Conservation (phyloP, 106 monocot species). For the Ottelia alismoides region DNA sequence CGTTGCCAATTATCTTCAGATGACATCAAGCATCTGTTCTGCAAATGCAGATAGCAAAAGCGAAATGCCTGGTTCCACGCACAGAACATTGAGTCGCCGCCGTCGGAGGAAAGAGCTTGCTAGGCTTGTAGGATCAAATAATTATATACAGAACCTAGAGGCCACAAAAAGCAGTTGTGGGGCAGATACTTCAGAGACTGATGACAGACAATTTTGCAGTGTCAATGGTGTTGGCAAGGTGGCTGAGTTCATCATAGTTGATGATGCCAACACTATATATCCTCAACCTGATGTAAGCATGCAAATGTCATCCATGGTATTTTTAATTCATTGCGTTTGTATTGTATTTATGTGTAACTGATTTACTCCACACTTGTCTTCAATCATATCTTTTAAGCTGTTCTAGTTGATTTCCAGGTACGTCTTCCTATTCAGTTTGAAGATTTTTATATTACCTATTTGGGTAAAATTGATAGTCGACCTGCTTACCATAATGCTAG, state of each 20-base stretch:
- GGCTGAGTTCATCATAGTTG: not conserved
- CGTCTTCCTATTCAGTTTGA: conserved; percentile 80
- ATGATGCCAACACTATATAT: conserved; percentile 1
- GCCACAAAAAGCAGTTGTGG: conserved; percentile 7
- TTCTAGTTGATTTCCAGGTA: conserved; percentile 20
- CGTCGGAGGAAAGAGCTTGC: conserved; percentile 50
- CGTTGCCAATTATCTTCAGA: conserved; percentile 56
- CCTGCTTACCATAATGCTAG: conserved; percentile 41
- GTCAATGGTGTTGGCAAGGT: conserved; percentile 7
- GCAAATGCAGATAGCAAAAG: conserved; percentile 31
- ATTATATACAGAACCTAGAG: conserved; percentile 25
- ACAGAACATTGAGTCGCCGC: conserved; percentile 24
- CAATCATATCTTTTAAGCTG: not conserved
- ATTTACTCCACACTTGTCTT: not conserved
- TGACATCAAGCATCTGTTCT: conserved; percentile 22
- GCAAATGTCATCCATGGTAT: too few species aligned
- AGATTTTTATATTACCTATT: conserved; percentile 57
- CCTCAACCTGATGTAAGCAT: conserved; percentile 29
- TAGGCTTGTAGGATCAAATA: conserved; percentile 25
- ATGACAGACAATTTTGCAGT: conserved; percentile 10
- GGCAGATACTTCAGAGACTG: conserved; percentile 18
- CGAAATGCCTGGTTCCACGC: conserved; percentile 23
- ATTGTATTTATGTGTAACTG: not conserved
- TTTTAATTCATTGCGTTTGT: not conserved
- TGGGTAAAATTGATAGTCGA: conserved; percentile 57